Conservation (phyloP, 768 basidiomycete species). For the Phlegmacium glaucopus region DNA sequence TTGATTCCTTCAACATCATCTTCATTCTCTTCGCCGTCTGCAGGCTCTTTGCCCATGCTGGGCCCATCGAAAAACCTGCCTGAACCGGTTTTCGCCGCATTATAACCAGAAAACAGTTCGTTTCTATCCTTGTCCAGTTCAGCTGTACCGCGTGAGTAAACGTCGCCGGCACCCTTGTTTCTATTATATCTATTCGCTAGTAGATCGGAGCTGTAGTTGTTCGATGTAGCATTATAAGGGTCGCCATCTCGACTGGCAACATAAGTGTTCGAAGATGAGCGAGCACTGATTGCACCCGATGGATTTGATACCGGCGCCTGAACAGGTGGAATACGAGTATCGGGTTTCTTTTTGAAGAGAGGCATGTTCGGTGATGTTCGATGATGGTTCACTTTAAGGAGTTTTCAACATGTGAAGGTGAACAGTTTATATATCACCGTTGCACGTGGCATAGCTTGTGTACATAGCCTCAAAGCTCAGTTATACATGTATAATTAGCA, state of each 20-base stretch:
- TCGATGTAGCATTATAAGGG: slow-evolving; percentile 26
- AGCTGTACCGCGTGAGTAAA: slow-evolving; percentile 60
- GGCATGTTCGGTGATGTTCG: slow-evolving; percentile 56
- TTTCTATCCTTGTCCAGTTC: slow-evolving; percentile 64
- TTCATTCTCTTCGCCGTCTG: slow-evolving; percentile 71
- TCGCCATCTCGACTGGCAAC: slow-evolving; percentile 69
- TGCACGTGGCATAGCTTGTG: too few relatives aligned
- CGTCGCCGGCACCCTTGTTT: slow-evolving; percentile 54
- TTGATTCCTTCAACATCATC: slow-evolving; percentile 96
- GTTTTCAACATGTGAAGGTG: too few relatives aligned
- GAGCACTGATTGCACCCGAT: slow-evolving; percentile 33
- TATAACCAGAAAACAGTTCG: slow-evolving; percentile 75
- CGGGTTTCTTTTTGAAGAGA: slow-evolving; percentile 67
- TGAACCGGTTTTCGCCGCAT: slow-evolving; percentile 53
- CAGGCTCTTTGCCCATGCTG: slow-evolving; percentile 37
- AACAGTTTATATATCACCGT: too few relatives aligned
- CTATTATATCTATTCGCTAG: slow-evolving; percentile 46
- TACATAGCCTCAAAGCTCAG: too few relatives aligned
- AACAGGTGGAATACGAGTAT: slow-evolving; percentile 54
- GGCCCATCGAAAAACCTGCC: slow-evolving; percentile 73
- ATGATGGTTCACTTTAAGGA: background rate
- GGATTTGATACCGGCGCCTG: too few relatives aligned
- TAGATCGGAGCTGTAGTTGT: slow-evolving; percentile 15
- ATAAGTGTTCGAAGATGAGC: slow-evolving; percentile 49
- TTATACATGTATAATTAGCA: too few relatives aligned